Conservation (phyloP, 495 filamentous ascomycete genomes). For the Podospora sp. region DNA sequence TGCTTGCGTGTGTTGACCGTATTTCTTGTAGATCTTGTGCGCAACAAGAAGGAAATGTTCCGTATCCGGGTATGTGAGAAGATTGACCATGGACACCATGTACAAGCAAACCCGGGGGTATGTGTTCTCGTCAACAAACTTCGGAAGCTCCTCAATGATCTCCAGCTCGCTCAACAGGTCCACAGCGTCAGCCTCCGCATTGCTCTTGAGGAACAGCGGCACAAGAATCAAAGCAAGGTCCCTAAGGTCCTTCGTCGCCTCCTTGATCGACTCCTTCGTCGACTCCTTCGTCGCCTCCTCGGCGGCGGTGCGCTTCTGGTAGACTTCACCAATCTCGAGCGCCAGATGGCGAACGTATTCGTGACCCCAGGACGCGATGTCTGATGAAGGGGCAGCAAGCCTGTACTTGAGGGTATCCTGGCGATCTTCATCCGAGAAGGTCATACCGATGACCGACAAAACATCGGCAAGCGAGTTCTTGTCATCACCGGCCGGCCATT, state of each 20-base stretch:
- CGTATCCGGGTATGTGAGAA: conserved; percentile 96
- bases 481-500: conserved; percentile 80
- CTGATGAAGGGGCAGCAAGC: conserved; percentile 82
- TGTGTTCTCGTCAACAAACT: conserved; percentile 90
- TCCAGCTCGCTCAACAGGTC: conserved; percentile 96
- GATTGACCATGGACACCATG: conserved; percentile 98
- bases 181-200: conserved; percentile 96
- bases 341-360: conserved; percentile 97
- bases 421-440: conserved; percentile 93
- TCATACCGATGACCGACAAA: conserved; percentile 97
- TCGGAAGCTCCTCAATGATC: conserved; percentile 89
- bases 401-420: conserved; percentile 95
- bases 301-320: conserved; percentile 66
- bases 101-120: conserved; percentile 93
- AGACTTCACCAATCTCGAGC: conserved; percentile 93
- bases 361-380: conserved; percentile 97
- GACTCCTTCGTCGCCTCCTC: conserved; percentile 70
- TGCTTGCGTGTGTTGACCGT: conserved; percentile 89
- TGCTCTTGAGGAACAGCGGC: conserved; percentile 93
- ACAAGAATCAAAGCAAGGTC: conserved; percentile 83
- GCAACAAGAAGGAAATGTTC: conserved; percentile 89
- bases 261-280: no score
- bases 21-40: conserved; percentile 87
- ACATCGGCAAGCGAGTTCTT: conserved; percentile 93
- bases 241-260: conserved; percentile 70